phyloP scores from a whole-genome alignment of 768 basidiomycete genomes.

The Tulasnella sp. region DNA sequence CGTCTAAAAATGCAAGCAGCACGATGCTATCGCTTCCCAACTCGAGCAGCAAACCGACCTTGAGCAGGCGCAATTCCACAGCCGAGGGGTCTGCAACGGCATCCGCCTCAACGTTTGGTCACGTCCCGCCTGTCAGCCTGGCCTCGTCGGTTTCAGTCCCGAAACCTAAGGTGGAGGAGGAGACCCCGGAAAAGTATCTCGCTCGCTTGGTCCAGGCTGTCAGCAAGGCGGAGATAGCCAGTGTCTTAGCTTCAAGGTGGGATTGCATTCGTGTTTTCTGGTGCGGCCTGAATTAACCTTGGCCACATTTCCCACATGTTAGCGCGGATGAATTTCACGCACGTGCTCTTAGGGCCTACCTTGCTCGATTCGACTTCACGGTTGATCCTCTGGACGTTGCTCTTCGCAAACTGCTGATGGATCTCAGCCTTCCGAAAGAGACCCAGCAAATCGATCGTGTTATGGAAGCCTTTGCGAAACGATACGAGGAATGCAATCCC shows the following conservation, averaged over 20 bases:
- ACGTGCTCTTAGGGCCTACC: constrained; percentile 69
- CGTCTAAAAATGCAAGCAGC: background rate
- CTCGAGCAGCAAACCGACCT: background rate
- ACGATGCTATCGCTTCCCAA: background rate
- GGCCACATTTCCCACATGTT: constrained; percentile 34
- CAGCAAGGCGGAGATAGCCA: constrained; percentile 77
- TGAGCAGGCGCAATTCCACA: background rate
- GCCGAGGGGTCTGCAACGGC: constrained; percentile 19
- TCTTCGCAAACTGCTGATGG: constrained; percentile 85
- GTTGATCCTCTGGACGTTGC: constrained; percentile 89
- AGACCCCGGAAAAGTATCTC: constrained; percentile 73
- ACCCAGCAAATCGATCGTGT: constrained; percentile 99
- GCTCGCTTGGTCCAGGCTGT: constrained; percentile 64
- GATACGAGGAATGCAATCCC: constrained; percentile 84
- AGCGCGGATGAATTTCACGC: constrained; percentile 75
- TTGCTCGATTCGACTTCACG: constrained; percentile 75
- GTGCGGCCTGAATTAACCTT: background rate
- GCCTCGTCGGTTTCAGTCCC: constrained; percentile 1
- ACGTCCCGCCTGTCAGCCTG: background rate
- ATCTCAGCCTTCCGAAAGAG: constrained; percentile 88
- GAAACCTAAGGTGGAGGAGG: constrained; percentile 47
- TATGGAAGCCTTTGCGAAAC: constrained; percentile 89
- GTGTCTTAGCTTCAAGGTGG: constrained; percentile 81
- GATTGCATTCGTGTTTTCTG: constrained; percentile 32
- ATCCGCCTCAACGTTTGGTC: background rate